phyloP scores from a whole-genome alignment of 495 filamentous ascomycete genomes.

The Tuber indicum region DNA sequence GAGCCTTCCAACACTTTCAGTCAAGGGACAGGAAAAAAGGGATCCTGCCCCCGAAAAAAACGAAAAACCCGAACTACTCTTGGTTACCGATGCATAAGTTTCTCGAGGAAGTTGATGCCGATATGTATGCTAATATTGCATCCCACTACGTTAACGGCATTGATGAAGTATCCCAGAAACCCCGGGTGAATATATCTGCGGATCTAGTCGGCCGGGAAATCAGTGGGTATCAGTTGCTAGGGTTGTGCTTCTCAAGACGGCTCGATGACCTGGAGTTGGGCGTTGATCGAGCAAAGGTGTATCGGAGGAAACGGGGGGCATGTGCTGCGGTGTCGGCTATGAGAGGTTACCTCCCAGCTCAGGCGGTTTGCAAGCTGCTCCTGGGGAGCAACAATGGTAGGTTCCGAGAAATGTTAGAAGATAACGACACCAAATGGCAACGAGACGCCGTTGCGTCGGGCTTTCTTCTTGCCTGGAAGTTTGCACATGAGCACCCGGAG shows the following conservation, averaged over 20 bases:
- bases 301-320: slow-evolving; percentile 4
- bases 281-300: neutral
- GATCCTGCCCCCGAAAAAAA: neutral
- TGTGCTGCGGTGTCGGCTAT: slow-evolving; percentile 9
- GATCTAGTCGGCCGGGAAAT: slow-evolving; percentile 18
- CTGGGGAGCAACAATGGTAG: slow-evolving; percentile 9
- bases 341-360: slow-evolving; percentile 13
- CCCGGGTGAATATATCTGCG: neutral
- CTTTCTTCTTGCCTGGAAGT: slow-evolving; percentile 18
- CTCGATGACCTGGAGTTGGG: neutral
- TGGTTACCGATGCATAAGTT: slow-evolving; percentile 13
- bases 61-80: neutral
- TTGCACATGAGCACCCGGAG: slow-evolving; percentile 9
- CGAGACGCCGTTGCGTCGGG: slow-evolving; percentile 15
- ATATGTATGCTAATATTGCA: neutral
- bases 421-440: slow-evolving; percentile 12
- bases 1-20: slow-evolving; percentile 1
- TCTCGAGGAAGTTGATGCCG: neutral
- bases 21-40: neutral
- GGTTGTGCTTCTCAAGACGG: slow-evolving; percentile 11
- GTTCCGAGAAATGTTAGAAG: slow-evolving; percentile 4
- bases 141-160: slow-evolving; percentile 6
- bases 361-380: slow-evolving; percentile 7
- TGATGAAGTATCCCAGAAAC: neutral
- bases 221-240: slow-evolving; percentile 11